Conservation (phyloP, 371 early-diverging fungal genomes). For the Mucor velutinosus region DNA sequence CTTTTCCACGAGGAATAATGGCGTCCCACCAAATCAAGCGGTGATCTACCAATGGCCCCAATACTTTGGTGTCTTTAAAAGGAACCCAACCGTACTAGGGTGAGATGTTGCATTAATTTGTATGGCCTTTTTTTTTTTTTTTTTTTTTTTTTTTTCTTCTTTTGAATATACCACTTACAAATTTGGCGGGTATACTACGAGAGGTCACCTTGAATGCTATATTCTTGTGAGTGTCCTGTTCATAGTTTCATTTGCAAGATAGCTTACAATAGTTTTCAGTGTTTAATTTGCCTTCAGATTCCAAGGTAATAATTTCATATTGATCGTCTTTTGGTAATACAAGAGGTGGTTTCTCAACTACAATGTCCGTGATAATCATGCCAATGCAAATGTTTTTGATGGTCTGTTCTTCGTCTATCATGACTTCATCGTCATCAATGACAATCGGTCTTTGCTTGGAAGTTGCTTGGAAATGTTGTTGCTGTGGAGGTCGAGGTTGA, state of each 20-base stretch:
- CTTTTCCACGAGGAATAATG: constrained; percentile 44
- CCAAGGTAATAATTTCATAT: constrained; percentile 34
- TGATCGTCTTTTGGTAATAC: constrained; percentile 39
- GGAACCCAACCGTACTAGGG: constrained; percentile 50
- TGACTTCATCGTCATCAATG: constrained; percentile 2
- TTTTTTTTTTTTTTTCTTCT: too few relatives aligned
- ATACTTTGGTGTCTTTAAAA: constrained; percentile 42
- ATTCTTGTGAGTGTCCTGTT: neutral
- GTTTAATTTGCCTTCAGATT: constrained; percentile 39
- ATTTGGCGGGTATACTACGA: constrained; percentile 25
- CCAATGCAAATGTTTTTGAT: constrained; percentile 42
- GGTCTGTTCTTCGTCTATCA: constrained; percentile 30
- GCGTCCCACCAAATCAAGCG: constrained; percentile 51
- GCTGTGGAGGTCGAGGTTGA: neutral
- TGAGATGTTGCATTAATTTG: neutral
- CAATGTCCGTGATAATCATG: constrained; percentile 49
- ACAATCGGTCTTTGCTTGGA: neutral
- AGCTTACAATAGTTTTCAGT: constrained; percentile 38
- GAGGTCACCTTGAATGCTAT: constrained; percentile 38
- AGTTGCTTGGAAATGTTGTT: neutral
- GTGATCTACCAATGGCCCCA: constrained; percentile 47
- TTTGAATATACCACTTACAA: constrained; percentile 22
- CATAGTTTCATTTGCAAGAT: too few relatives aligned
- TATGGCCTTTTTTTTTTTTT: too few relatives aligned
- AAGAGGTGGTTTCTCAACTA: constrained; percentile 26